Conservation (phyloP, 495 filamentous ascomycete species). For the Aspergillus carlsbadensis region DNA sequence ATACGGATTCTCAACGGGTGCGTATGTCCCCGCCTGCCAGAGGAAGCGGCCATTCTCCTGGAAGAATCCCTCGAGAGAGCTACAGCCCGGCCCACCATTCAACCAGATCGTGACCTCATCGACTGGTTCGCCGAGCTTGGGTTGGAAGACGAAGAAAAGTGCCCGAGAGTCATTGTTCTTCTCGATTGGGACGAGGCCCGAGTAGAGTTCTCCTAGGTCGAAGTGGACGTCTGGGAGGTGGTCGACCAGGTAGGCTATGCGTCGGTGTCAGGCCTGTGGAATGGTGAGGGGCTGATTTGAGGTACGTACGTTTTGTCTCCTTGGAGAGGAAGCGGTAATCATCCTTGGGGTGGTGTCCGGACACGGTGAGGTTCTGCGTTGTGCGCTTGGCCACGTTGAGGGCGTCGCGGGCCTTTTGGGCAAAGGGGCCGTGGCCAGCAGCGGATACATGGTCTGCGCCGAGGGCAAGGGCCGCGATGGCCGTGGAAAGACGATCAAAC, state of each 20-base stretch:
- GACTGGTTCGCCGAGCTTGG: slow-evolving; percentile 44
- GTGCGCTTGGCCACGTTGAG: slow-evolving; percentile 78
- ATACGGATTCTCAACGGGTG: slow-evolving; percentile 60
- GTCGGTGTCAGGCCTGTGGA: not conserved
- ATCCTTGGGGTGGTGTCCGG: slow-evolving; percentile 17
- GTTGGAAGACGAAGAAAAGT: slow-evolving; percentile 54
- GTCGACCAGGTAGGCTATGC: slow-evolving; percentile 58
- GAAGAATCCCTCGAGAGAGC: slow-evolving; percentile 63
- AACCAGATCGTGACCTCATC: slow-evolving; percentile 75
- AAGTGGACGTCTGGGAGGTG: slow-evolving; percentile 71
- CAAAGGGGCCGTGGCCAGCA: slow-evolving; percentile 34
- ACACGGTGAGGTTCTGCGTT: slow-evolving; percentile 23
- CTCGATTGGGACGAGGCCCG: slow-evolving; percentile 69
- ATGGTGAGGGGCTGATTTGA: no score
- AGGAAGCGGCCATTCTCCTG: slow-evolving; percentile 66
- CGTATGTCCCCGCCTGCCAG: slow-evolving; percentile 60
- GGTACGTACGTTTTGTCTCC: slow-evolving; percentile 34
- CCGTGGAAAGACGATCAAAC: slow-evolving; percentile 29
- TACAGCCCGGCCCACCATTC: slow-evolving; percentile 69
- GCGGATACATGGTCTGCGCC: slow-evolving; percentile 27
- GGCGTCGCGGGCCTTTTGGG: slow-evolving; percentile 72
- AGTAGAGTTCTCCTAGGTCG: slow-evolving; percentile 74
- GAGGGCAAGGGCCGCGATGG: slow-evolving; percentile 27
- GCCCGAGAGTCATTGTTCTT: slow-evolving; percentile 47
- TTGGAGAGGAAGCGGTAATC: slow-evolving; percentile 39